Percentiles rank a stretch among this genome's conserved stretches.
Evolutionary conservation across 345 rosid genomes (phyloP).

Genomic region (Arabis alpina): DNA sequence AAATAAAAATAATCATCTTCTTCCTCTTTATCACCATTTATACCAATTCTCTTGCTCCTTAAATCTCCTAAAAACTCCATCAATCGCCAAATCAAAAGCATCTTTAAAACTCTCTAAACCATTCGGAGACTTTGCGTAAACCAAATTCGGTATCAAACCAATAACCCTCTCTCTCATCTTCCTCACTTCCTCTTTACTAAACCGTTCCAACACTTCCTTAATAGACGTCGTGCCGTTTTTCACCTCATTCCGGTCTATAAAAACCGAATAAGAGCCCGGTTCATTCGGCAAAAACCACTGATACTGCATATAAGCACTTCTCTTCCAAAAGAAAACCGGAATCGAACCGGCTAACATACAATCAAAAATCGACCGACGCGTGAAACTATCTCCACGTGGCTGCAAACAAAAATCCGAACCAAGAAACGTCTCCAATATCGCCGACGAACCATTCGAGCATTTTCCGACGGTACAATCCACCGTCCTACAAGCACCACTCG

Average conservation of each 20-base stretch:
- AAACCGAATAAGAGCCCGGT: constrained; percentile 76
- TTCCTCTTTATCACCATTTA: constrained; percentile 58
- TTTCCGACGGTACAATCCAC: constrained; percentile 64
- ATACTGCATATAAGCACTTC: constrained; percentile 85
- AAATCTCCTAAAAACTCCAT: constrained; percentile 77
- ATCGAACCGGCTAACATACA: constrained; percentile 97
- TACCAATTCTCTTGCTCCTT: constrained; percentile 69
- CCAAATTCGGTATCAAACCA: constrained; percentile 64
- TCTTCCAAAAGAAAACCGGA: constrained; percentile 94
- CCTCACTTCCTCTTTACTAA: constrained; percentile 61
- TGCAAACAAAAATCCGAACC: constrained; percentile 86
- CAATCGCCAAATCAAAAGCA: constrained; percentile 91
- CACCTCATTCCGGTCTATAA: constrained; percentile 71
- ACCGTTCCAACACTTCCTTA: constrained; percentile 62
- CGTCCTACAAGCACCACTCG: constrained; percentile 54
- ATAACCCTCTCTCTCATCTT: constrained; percentile 85
- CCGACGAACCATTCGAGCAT: constrained; percentile 82
- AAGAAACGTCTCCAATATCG: constrained; percentile 72
- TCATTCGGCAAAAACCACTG: constrained; percentile 90
- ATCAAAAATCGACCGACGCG: constrained; percentile 88
- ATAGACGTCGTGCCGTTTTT: constrained; percentile 76
- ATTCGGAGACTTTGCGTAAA: constrained; percentile 63
- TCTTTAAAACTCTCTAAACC: constrained; percentile 76
- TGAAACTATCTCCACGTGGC: constrained; percentile 96
- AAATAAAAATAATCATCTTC: constrained; percentile 33